Base-by-base conservation (phyloP, 805 yeast species). In the Spathaspora girioi region DNA sequence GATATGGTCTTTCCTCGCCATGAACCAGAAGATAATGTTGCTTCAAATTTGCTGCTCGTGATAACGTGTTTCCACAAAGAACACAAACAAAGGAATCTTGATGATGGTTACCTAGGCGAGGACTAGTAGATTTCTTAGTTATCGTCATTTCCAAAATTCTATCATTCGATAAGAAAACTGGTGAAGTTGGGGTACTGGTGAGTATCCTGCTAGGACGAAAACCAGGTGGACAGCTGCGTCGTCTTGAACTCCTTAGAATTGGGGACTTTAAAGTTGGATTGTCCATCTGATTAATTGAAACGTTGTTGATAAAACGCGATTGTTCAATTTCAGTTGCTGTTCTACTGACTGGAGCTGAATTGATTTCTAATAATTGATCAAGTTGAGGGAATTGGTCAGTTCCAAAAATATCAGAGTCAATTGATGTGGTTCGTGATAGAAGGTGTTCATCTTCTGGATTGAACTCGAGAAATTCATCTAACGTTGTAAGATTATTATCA, bases 11-110 rank as follows among this genome's bases (percentile, higher is more conserved):
- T 61, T 87, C 94, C 61, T 86, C 87, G 0, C 96, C 87, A 65
- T 89, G 99, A 0, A 98, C 75, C 63, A 88, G 44, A 12, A 23
- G 29, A 23, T 8, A 72, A 68, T 93, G 99, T 0, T 96, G 89
- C 58, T 92, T 89, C 57, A 93, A 73, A 64, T 94, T 94, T 67
- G 94, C 94, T 0, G 97, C 96, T 50, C 98, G 72, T 1, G 98
- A 92, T 65, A 93, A 93, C 46, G 84, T 73, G 67, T 90, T 91
- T 40, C 84, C 90, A 68, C 99, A 93, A 42, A 88, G 68, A 51
- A 84, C 83, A 66, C 98, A 93, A 1, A 86, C 86, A 66, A 80
- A 88, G 8, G 81, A 76, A 11, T 35, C 17, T 35, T 35, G 26
- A 23, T 23, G 3, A 23, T 23, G 26, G 26, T 23, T 23, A 23